Evolutionary conservation across 345 rosid species (phyloP), one percentile per base, ranked within the genome.

Genomic region (Eucalyptus pauciflora): DNA sequence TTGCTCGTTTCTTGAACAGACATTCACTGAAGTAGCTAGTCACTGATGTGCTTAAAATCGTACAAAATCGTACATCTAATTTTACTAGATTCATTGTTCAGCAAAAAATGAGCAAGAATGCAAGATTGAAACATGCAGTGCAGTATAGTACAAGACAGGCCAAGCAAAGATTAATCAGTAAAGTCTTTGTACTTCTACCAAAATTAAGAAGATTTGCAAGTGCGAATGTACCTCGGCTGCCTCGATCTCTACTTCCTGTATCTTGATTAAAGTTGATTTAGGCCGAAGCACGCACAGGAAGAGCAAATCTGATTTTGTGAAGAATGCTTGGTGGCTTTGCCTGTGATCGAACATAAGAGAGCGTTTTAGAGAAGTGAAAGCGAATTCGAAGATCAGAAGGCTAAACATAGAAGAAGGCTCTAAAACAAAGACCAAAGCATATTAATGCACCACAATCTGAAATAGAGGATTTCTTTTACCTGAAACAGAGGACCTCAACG

Each of bases 401-500:
- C 88, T 52, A 17, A 52, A 86, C 25, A 43, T 25, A 31, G 62
- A 9, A 52, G 10, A 52, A 52, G 58, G 4, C 58, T 52, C 24
- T 20, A 24, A 51, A 58, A 33, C 13, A 25, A 56, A 10, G 64
- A 58, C 29, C 64, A 52, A 52, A 52, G 10, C 10, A 7, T 52
- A 18, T 52, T 52, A 52, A 52, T 18, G 58, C 58, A 52, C 24
- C 58, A 52, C 24, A 52, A 52, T 52, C 58, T 52, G 58, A 60
- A 60, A 25, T 11, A 60, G 67, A 60, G 29, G 15, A 60, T 60
- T 29, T 1, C 11, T 17, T 85, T 43, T 91, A 93, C 93, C 94
- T 88, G 93, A 93, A 91, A 18, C 93, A 91, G 43, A 93, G 86
- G 33, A 93, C 86, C 91, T 93, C 92, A 13, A 90, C 49, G 29